phyloP scores from a whole-genome alignment of 495 filamentous ascomycete species.

The Tuber indicum region DNA sequence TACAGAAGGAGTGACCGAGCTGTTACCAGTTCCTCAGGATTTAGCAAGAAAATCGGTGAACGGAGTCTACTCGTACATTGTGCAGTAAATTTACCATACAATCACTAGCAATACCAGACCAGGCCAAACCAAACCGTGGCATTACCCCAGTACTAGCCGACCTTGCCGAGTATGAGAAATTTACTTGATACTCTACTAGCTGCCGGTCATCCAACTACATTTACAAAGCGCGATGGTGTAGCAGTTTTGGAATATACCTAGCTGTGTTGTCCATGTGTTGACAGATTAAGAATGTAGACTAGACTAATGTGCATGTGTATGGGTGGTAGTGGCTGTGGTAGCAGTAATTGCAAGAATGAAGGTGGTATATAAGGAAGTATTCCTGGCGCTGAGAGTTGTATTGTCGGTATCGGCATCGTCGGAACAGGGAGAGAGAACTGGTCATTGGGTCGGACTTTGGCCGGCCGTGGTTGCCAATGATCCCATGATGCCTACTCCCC shows the following conservation, averaged over 20 bases:
- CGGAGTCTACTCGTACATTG: not conserved
- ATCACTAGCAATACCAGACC: not conserved
- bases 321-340: not conserved
- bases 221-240: not conserved
- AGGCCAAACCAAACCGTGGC: not conserved
- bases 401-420: not conserved
- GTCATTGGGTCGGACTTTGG: not conserved
- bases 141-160: not conserved
- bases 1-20: not conserved
- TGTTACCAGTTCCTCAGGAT: not conserved
- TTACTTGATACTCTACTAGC: not conserved
- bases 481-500: not conserved
- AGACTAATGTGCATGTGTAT: not conserved
- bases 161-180: not conserved
- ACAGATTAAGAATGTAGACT: not conserved
- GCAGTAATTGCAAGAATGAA: not conserved
- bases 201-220: not conserved
- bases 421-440: not conserved
- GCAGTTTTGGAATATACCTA: not conserved
- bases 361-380: conserved; percentile 2
- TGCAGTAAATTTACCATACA: not conserved
- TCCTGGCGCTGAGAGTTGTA: not conserved
- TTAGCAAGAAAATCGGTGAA: not conserved
- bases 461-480: not conserved
- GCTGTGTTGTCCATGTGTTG: not conserved